A percentile compares a stretch with the other conserved stretches of the same genome.
phyloP scores from a whole-genome alignment of 1,284 basidiomycete species.

The Rhodotorula mucilaginosa region DNA sequence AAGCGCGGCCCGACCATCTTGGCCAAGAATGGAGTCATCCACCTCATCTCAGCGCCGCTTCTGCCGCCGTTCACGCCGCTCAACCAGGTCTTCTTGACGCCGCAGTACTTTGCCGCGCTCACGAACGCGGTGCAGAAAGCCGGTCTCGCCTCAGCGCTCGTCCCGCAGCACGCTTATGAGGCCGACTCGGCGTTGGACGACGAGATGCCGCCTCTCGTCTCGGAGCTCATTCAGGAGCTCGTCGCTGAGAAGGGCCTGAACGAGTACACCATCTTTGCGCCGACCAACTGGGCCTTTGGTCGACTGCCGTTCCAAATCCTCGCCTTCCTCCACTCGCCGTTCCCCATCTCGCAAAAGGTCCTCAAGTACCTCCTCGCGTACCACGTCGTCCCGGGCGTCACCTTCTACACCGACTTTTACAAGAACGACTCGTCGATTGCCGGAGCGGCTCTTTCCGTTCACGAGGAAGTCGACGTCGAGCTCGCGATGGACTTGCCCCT shows the following conservation, averaged over 20 bases:
- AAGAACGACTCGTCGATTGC: conserved; percentile 29
- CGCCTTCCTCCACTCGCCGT: conserved; percentile 44
- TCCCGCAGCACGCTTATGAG: conserved; percentile 8
- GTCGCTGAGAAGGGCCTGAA: conserved; percentile 28
- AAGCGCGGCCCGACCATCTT: conserved; percentile 39
- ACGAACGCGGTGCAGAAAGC: conserved; percentile 44
- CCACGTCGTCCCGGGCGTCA: conserved; percentile 43
- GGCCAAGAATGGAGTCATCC: conserved; percentile 44
- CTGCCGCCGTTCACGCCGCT: conserved; percentile 44
- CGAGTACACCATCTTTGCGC: conserved; percentile 42
- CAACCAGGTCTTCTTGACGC: conserved; percentile 43
- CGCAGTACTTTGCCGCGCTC: conserved; percentile 40
- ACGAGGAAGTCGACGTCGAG: conserved; percentile 15
- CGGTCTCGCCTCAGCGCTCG: conserved; percentile 25
- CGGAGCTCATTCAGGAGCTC: conserved; percentile 34
- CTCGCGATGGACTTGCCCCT: conserved; percentile 8
- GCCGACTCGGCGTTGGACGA: conserved; percentile 6
- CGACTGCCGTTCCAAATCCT: conserved; percentile 8
- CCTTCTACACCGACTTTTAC: conserved; percentile 43
- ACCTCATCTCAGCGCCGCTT: conserved; percentile 37
- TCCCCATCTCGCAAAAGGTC: conserved; percentile 36
- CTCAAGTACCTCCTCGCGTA: conserved; percentile 43
- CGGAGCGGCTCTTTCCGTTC: neutral
- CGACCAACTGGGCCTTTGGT: conserved; percentile 39
- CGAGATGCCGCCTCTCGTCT: conserved; percentile 14